phyloP scores from a whole-genome alignment of 179 eudicot genomes.

The Monotropa hypopitys region DNA sequence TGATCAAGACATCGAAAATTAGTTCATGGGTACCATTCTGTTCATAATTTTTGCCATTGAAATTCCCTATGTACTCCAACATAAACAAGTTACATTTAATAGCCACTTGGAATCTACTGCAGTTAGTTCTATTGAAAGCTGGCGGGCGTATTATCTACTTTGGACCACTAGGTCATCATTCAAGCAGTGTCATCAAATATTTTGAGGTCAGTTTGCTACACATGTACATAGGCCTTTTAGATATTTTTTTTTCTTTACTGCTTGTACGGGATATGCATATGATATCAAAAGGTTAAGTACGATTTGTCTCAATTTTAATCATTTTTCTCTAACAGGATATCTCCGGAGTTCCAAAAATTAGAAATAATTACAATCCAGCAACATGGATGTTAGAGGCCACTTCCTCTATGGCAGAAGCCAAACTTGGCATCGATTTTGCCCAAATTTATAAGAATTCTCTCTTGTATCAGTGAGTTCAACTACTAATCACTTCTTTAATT shows the following conservation, averaged over 20 bases:
- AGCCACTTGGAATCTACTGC: constrained; percentile 10
- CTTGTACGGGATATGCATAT: not conserved
- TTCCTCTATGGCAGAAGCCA: constrained; percentile 47
- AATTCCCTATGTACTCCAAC: not conserved
- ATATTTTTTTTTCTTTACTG: not conserved
- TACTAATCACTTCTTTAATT: not conserved
- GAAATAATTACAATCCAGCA: constrained; percentile 67
- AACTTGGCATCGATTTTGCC: constrained; percentile 45
- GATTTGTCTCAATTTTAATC: not conserved
- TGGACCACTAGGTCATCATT: constrained; percentile 61
- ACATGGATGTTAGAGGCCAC: constrained; percentile 81
- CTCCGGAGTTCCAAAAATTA: constrained; percentile 46
- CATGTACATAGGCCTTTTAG: not conserved
- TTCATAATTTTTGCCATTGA: not conserved
- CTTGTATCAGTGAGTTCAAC: constrained; percentile 36
- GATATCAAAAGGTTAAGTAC: not conserved
- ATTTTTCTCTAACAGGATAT: constrained; percentile 26
- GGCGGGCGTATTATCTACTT: constrained; percentile 66
- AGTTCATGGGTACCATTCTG: not conserved
- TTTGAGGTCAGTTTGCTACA: constrained; percentile 40
- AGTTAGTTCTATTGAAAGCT: constrained; percentile 58
- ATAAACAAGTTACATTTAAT: not conserved
- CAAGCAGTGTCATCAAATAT: constrained; percentile 47
- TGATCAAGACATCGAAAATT: not conserved
- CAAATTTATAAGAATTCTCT: constrained; percentile 35